These are phyloP conservation scores for Dendrobium chrysotoxum DNA, from an alignment of 106 monocot species.

Conservation along the genomic window DNA sequence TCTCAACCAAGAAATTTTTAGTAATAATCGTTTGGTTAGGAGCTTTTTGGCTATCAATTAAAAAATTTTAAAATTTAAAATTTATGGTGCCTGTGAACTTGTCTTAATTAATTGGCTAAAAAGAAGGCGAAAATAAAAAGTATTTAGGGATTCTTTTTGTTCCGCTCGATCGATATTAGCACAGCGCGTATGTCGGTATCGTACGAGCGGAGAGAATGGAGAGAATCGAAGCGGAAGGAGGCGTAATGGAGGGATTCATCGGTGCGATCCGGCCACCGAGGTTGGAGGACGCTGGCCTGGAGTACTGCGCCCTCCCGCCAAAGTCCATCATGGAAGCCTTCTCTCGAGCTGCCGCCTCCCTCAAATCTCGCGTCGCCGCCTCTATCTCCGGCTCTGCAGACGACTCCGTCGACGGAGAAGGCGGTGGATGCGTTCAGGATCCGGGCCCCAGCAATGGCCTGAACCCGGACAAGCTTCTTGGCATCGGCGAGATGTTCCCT, in stretches of 20 bases:
- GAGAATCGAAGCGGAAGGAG: background rate
- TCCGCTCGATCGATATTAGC: too few species aligned
- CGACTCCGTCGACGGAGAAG: constrained; percentile 5
- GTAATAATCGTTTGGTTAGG: too few species aligned
- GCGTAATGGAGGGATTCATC: background rate
- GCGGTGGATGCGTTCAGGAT: constrained; percentile 27
- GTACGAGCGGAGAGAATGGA: too few species aligned
- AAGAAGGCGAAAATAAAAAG: too few species aligned
- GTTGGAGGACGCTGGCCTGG: constrained; percentile 88
- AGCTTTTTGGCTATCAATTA: too few species aligned
- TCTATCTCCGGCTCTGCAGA: constrained; percentile 6
- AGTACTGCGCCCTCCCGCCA: constrained; percentile 78
- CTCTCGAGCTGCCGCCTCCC: constrained; percentile 53
- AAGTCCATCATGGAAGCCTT: constrained; percentile 85
- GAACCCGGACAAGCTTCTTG: constrained; percentile 19
- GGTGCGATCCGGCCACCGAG: constrained; percentile 40
- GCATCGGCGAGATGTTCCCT: background rate
- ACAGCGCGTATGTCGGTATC: too few species aligned
- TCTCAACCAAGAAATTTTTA: too few species aligned
- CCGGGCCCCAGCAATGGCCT: constrained; percentile 27
- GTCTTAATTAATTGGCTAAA: too few species aligned
- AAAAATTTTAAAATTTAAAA: too few species aligned
- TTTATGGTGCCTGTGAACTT: too few species aligned
- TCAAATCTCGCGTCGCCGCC: constrained; percentile 22
- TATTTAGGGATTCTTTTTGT: too few species aligned